Conservation (phyloP, 495 filamentous ascomycete genomes). For the Penicillium malachiteum region DNA sequence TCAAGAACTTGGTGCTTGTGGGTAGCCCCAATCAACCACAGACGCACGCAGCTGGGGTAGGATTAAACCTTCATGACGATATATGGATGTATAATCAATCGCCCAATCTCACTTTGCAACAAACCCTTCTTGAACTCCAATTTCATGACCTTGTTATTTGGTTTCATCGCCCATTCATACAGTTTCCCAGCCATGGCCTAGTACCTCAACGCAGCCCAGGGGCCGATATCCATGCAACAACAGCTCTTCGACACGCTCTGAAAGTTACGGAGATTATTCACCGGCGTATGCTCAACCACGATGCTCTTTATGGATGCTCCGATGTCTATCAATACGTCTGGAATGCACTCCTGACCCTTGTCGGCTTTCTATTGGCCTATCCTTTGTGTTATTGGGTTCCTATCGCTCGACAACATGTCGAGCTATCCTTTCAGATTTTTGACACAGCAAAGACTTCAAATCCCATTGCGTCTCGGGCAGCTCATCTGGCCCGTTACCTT, state of each 20-base stretch:
- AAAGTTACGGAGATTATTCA: conserved; percentile 19
- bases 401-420: conserved; percentile 18
- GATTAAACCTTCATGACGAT: conserved; percentile 11
- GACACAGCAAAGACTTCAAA: conserved; percentile 8
- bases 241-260: conserved; percentile 27
- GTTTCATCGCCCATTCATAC: conserved; percentile 27
- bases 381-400: conserved; percentile 50
- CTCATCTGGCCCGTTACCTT: conserved; percentile 4
- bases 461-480: not conserved
- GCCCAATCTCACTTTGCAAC: conserved; percentile 11
- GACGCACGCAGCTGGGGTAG: not conserved
- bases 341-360: conserved; percentile 33
- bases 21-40: not conserved
- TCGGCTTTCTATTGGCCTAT: conserved; percentile 47
- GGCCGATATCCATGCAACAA: conserved; percentile 24
- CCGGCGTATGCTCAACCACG: conserved; percentile 18
- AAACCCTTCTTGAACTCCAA: conserved; percentile 23
- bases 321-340: conserved; percentile 34
- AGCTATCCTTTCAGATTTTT: conserved; percentile 18
- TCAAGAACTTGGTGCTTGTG: not conserved
- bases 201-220: conserved; percentile 15
- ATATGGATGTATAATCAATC: not conserved
- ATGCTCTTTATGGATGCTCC: conserved; percentile 22
- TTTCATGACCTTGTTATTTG: conserved; percentile 32
- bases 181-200: conserved; percentile 24